These are phyloP conservation scores for Acrocalymma vagum DNA, from an alignment of 2,329 filamentous ascomycete genomes.

Conservation along the genomic window DNA sequence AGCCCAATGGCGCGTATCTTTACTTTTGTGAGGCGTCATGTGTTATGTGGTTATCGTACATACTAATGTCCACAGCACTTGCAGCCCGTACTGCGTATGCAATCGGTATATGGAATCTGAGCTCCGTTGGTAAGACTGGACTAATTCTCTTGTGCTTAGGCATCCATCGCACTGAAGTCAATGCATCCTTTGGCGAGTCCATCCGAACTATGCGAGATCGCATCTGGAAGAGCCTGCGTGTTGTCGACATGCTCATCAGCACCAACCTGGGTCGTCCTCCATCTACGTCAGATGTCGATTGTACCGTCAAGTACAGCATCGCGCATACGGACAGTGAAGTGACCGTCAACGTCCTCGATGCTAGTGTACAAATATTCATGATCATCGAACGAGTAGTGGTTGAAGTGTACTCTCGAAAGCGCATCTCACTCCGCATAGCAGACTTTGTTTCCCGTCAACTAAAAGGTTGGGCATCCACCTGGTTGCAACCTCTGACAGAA, in stretches of 20 bases:
- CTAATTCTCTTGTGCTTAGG: too few relatives aligned
- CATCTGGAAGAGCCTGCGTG: slow-evolving; percentile 62
- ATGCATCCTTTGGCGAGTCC: slow-evolving; percentile 56
- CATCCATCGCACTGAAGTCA: slow-evolving; percentile 61
- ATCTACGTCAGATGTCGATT: slow-evolving; percentile 62
- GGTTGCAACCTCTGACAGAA: slow-evolving; percentile 40
- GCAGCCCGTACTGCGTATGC: slow-evolving; percentile 62
- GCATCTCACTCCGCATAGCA: slow-evolving; percentile 51
- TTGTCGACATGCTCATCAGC: slow-evolving; percentile 62
- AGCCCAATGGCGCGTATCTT: slow-evolving; percentile 62
- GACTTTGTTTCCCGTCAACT: slow-evolving; percentile 50
- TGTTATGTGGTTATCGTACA: background rate
- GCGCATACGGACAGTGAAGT: slow-evolving; percentile 14
- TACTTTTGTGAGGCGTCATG: slow-evolving; percentile 51
- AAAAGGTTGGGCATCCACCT: slow-evolving; percentile 51
- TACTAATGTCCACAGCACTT: slow-evolving; percentile 34
- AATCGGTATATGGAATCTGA: too few relatives aligned
- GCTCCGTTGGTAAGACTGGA: too few relatives aligned
- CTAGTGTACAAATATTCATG: slow-evolving; percentile 55
- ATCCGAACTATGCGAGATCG: slow-evolving; percentile 55
- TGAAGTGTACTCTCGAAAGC: slow-evolving; percentile 55
- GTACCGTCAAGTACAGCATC: slow-evolving; percentile 51
- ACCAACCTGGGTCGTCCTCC: slow-evolving; percentile 61
- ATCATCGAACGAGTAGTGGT: slow-evolving; percentile 59
- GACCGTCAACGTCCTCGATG: slow-evolving; percentile 39